Evolutionary conservation across 2,329 filamentous ascomycete species (phyloP).

Genomic region (Apiospora phragmitis): DNA sequence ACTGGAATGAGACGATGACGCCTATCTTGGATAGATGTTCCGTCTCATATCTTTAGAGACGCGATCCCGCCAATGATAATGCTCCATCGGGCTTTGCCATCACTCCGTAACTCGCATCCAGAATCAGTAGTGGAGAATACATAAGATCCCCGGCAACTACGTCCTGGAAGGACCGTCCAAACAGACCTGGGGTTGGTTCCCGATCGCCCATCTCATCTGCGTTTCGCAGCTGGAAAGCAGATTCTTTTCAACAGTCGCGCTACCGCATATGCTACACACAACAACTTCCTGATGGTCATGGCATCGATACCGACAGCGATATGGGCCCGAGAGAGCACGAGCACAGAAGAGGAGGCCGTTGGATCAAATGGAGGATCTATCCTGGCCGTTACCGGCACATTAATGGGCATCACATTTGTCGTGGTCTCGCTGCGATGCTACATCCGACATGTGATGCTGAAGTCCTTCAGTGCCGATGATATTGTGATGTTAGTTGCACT

Average conservation of each 20-base stretch:
- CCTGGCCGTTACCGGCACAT: not conserved
- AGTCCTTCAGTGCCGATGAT: conserved; percentile 12
- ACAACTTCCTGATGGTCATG: not conserved
- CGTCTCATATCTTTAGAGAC: not conserved
- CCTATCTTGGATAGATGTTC: not conserved
- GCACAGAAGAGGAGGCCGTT: not conserved
- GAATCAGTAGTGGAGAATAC: not conserved
- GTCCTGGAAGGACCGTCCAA: not conserved
- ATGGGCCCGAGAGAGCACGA: not conserved
- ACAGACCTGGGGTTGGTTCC: not conserved
- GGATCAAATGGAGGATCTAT: not conserved
- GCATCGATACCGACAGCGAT: too few relatives aligned
- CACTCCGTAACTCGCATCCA: not conserved
- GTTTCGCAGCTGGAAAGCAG: not conserved
- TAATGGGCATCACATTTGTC: conserved; percentile 12
- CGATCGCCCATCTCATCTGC: not conserved
- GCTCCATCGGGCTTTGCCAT: not conserved
- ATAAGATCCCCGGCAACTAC: not conserved
- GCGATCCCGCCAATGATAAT: not conserved
- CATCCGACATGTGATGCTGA: conserved; percentile 5
- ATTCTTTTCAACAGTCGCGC: not conserved
- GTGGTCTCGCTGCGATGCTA: conserved; percentile 4
- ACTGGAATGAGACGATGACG: too few relatives aligned
- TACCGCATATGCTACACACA: not conserved
- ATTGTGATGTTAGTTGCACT: not conserved